Evolutionary conservation across 2,329 filamentous ascomycete genomes (phyloP).

Genomic region (Fusarium tricinctum): DNA sequence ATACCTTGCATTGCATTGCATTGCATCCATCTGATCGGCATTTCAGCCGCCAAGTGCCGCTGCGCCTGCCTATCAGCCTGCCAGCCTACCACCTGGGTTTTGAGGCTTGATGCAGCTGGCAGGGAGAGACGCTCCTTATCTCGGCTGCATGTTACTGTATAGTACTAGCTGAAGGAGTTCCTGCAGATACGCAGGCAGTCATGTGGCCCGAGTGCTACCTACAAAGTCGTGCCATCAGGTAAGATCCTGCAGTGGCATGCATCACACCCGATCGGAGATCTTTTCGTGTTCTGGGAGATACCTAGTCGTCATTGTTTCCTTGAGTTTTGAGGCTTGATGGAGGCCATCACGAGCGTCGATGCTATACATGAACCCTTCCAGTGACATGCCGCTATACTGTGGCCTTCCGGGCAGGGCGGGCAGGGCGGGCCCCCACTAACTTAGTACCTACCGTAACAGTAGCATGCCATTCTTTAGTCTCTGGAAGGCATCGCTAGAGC

Average conservation of each 20-base stretch:
- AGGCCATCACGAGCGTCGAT: neutral
- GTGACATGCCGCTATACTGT: conserved; percentile 14
- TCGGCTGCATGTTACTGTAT: no score
- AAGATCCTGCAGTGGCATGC: conserved; percentile 14
- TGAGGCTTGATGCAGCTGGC: neutral
- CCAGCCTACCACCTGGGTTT: conserved; percentile 8
- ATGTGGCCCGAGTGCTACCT: neutral
- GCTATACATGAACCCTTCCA: conserved; percentile 28
- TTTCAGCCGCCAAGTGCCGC: conserved; percentile 42
- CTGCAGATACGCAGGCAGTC: no score
- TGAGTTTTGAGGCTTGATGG: neutral
- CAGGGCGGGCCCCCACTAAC: conserved; percentile 19
- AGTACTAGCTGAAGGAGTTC: no score
- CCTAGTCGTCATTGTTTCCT: no score
- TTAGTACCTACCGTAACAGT: neutral
- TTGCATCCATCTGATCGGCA: conserved; percentile 38
- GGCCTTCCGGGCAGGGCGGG: conserved; percentile 14
- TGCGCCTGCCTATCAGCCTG: conserved; percentile 9
- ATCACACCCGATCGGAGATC: conserved; percentile 8
- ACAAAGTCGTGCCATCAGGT: neutral
- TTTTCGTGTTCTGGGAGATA: neutral
- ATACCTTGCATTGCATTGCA: conserved; percentile 26
- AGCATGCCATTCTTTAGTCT: neutral
- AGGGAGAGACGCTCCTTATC: neutral
- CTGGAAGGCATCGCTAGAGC: no score